Evolutionary conservation across 257 asterid genomes (phyloP), one percentile per base, ranked within the genome.

Genomic region (Striga asiatica): DNA sequence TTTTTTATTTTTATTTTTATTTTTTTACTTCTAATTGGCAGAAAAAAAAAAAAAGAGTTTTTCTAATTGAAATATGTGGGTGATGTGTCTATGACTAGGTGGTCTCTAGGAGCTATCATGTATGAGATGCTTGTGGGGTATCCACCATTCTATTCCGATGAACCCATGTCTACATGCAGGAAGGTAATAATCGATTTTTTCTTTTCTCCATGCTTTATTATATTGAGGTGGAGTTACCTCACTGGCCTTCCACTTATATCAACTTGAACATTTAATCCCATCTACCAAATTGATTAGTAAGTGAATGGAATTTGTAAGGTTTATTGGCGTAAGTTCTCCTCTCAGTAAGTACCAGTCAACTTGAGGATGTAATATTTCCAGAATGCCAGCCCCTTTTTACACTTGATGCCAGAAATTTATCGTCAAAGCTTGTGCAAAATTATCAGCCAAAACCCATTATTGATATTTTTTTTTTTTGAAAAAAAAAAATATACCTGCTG

Each of bases 41-140:
- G n/a, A n/a, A n/a, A 43, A 18, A 43, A 58, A 39, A 60, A 56
- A 31, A 29, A 42, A 10, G 34, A 13, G 27, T 56, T 49, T 22
- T 61, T 51, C 48, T 47, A 25, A 66, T 54, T 35, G 54, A 5
- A 54, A 53, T 41, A 50, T 58, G 29, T 54, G 41, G 38, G 54
- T 16, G n/a, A 8, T 56, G 7, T 57, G 16, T 61, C 58, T 14
- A 57, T 67, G 4, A 5, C 11, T 73, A 89, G 98, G 98, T 91
- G 98, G 97, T 89, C 97, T 66, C 86, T 89, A 57, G 97, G 97
- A 62, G 95, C 97, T 45, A 89, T 89, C 72, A 85, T 85, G 97
- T 89, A 85, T 62, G 97, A 89, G 75, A 89, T 89, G 97, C 93
- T 89, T 8, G 95, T 91, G 41, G 98, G 98, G 29, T 91, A 78